Conservation (phyloP, 1,139 yeast genomes). For the Yamadazyma membranifaciens region DNA sequence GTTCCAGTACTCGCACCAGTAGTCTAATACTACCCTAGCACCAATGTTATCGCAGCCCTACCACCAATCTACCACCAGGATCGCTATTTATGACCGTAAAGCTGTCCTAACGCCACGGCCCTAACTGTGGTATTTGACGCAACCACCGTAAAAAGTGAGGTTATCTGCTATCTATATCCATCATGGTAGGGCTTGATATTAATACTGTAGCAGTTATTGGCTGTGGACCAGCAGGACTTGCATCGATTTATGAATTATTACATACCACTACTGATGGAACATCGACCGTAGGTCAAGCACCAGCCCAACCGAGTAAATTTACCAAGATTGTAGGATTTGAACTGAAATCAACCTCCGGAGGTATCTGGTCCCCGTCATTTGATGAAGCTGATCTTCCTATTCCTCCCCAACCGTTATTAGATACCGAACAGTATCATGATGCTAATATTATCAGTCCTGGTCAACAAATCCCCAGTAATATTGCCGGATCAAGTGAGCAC, state of each 20-base stretch:
- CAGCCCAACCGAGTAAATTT: conserved; percentile 21
- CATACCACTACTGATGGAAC: conserved; percentile 32
- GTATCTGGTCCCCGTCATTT: conserved; percentile 33
- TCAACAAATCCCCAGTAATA: conserved; percentile 17
- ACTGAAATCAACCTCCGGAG: conserved; percentile 32
- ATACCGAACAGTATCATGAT: conserved; percentile 25
- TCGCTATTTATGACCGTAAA: no score
- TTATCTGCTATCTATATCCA: not conserved
- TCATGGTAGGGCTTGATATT: conserved; percentile 13
- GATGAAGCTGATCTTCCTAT: conserved; percentile 23
- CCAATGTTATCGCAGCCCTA: no score
- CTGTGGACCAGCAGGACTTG: conserved; percentile 39
- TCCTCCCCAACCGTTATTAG: conserved; percentile 30
- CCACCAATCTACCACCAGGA: no score
- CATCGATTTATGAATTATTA: conserved; percentile 33
- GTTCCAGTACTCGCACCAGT: no score
- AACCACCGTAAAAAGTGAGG: no score
- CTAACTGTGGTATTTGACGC: no score
- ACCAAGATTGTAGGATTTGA: conserved; percentile 32
- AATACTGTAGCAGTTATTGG: conserved; percentile 34
- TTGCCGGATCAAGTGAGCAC: conserved; percentile 15
- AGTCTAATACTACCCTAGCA: no score
- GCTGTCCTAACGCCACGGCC: no score
- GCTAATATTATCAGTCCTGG: conserved; percentile 27
- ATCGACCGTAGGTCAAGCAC: conserved; percentile 23